Conservation (phyloP, 805 yeast species). For the Ascoidea rubescens region DNA sequence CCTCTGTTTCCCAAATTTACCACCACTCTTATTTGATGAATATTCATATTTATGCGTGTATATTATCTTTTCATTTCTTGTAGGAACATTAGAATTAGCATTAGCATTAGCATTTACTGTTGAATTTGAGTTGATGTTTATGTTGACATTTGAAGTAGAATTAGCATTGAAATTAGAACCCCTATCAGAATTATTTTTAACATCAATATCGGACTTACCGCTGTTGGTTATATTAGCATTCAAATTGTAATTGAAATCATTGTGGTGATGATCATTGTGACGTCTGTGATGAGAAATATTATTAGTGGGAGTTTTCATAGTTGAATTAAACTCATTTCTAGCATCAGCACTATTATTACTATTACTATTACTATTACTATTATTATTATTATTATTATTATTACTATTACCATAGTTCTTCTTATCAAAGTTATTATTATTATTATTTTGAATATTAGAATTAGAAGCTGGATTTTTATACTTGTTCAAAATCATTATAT, state of each 20-base stretch:
- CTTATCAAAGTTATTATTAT: conserved; percentile 1
- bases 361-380: neutral
- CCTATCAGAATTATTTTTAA: too few species aligned
- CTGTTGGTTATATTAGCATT: neutral
- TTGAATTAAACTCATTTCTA: conserved; percentile 1
- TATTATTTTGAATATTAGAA: neutral
- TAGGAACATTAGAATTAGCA: too few species aligned
- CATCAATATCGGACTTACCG: neutral
- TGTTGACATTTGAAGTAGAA: neutral
- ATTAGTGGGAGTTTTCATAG: neutral
- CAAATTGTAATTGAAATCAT: conserved; percentile 1
- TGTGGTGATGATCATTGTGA: neutral
- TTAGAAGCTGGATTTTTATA: neutral
- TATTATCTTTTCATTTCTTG: too few species aligned
- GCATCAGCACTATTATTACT: neutral
- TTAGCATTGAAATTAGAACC: too few species aligned
- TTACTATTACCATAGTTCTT: neutral
- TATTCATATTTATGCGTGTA: too few species aligned
- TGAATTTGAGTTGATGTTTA: neutral
- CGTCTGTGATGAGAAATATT: neutral
- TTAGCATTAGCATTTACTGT: neutral
- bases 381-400: neutral
- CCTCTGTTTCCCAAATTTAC: too few species aligned
- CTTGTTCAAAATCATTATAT: neutral
- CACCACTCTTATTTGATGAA: too few species aligned